Conservation (phyloP, 164 flowering plant genomes). For the Stephania yunnanensis region DNA sequence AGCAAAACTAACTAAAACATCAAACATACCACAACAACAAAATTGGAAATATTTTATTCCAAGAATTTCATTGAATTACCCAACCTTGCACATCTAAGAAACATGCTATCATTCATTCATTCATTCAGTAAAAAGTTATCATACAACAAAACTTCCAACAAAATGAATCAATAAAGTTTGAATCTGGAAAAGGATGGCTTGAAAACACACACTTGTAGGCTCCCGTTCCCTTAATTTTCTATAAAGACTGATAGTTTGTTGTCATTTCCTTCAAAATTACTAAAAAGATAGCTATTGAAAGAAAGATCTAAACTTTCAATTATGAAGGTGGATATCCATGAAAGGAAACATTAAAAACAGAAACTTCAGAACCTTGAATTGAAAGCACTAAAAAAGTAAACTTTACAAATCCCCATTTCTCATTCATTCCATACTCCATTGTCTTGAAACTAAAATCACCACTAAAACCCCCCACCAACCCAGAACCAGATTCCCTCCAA, state of each 20-base stretch:
- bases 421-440: background rate
- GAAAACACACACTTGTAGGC: background rate
- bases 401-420: slow-evolving; percentile 1
- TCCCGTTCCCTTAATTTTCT: background rate
- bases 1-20: background rate
- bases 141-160: background rate
- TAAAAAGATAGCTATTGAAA: background rate
- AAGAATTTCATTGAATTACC: background rate
- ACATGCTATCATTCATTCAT: background rate
- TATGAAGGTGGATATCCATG: background rate
- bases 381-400: too few species aligned
- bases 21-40: too few species aligned
- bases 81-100: background rate
- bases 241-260: too few species aligned
- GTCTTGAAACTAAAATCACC: background rate
- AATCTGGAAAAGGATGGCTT: background rate
- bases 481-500: background rate
- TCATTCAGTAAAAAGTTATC: background rate
- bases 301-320: background rate
- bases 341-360: background rate
- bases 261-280: background rate
- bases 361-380: too few species aligned
- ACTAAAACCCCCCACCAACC: too few species aligned
- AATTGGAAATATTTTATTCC: background rate
- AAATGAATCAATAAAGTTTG: background rate